A percentile compares a stretch with the other conserved stretches of the same genome.
Evolutionary conservation across 176 grass and related monocot genomes (phyloP).

Genomic region (Oryza glaberrima): DNA sequence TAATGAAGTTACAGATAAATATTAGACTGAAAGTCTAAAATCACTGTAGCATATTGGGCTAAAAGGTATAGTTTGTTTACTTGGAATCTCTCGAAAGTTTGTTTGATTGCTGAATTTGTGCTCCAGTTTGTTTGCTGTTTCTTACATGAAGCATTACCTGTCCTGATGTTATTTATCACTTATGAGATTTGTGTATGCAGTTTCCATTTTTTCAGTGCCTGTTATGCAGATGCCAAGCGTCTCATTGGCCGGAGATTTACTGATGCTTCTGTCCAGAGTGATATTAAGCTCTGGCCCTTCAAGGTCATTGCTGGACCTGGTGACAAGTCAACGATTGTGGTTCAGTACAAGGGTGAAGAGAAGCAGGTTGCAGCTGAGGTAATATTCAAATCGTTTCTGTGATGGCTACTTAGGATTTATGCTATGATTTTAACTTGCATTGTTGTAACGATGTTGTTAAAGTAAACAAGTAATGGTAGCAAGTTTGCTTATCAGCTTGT

Average conservation of each 20-base stretch:
- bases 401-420: background rate
- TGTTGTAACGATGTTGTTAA: background rate
- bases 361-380: slow-evolving; percentile 66
- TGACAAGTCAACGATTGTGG: slow-evolving; percentile 66
- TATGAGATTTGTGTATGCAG: background rate
- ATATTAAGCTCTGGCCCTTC: slow-evolving; percentile 62
- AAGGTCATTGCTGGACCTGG: slow-evolving; percentile 61
- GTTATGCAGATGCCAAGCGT: slow-evolving; percentile 64
- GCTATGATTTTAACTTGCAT: background rate
- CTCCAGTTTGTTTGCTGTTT: background rate
- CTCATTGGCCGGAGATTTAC: slow-evolving; percentile 58
- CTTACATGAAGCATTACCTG: background rate
- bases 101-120: background rate
- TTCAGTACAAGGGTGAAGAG: slow-evolving; percentile 72
- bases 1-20: background rate
- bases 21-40: background rate
- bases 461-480: no score
- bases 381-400: background rate
- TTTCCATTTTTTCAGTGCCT: background rate
- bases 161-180: background rate
- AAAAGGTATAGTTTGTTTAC: background rate
- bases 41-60: background rate
- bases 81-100: background rate
- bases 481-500: no score
- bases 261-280: slow-evolving; percentile 59